phyloP scores from a whole-genome alignment of 495 filamentous ascomycete species.

The Cercophora newfieldiana region DNA sequence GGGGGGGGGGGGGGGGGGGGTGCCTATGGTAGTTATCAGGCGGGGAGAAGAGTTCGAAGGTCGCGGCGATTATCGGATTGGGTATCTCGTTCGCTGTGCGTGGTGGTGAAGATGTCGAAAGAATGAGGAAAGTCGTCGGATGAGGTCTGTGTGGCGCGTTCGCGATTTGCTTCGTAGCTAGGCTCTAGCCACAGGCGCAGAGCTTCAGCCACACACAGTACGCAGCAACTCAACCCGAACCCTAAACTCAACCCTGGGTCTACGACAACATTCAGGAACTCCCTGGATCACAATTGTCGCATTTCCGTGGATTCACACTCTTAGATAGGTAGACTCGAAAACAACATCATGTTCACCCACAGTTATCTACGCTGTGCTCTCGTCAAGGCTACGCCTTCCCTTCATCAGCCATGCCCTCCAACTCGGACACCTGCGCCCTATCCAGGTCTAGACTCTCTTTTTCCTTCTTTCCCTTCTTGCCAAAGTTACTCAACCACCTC shows the following conservation, averaged over 20 bases:
- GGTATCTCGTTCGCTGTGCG: background rate
- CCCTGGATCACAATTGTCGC: too few species aligned
- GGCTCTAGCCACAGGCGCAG: background rate
- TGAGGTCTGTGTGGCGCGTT: background rate
- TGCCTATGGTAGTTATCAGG: too few species aligned
- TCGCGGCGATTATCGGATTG: background rate
- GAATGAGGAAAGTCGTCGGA: constrained; percentile 16
- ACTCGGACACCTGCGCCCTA: constrained; percentile 30
- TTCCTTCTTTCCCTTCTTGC: constrained; percentile 51
- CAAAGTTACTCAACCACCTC: constrained; percentile 47
- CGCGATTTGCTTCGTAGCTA: background rate
- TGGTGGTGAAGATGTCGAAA: background rate
- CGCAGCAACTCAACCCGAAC: too few species aligned
- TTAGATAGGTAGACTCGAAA: too few species aligned
- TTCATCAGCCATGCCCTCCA: constrained; percentile 16
- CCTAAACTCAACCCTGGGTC: too few species aligned
- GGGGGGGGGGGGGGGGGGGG: too few species aligned
- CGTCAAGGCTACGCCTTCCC: background rate
- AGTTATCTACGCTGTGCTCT: background rate
- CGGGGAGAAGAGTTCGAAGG: background rate
- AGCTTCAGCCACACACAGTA: constrained; percentile 6
- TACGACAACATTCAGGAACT: background rate
- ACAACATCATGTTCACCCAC: too few species aligned
- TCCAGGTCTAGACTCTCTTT: constrained; percentile 51
- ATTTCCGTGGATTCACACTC: too few species aligned